Base-by-base conservation (phyloP, 352 stramenopile species). In the Aphanomyces invadans region DNA sequence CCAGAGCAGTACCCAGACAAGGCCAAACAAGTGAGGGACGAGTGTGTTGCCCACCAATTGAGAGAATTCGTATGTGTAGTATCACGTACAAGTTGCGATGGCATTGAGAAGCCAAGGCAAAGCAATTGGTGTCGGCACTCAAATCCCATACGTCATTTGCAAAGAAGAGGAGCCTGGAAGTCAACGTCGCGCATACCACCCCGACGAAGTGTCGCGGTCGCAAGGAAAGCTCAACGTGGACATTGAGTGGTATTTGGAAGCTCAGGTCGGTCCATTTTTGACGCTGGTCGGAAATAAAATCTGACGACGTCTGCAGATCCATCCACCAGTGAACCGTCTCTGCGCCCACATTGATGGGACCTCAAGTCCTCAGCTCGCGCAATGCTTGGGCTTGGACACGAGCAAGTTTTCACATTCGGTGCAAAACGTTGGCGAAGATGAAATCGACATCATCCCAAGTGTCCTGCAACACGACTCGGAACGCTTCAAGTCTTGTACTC, bases 271-370 rank as follows among this genome's bases (percentile, higher is more conserved):
- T 36, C 3, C 45, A 59, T 38, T 3, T 56, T n/a, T n/a, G n/a
- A n/a, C n/a, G n/a, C n/a, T n/a, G n/a, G n/a, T n/a, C n/a, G n/a
- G n/a, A n/a, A n/a, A n/a, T n/a, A n/a, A n/a, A n/a, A n/a, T n/a
- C n/a, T n/a, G n/a, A n/a, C n/a, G n/a, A n/a, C n/a, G n/a, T n/a
- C n/a, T 95, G 67, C 90, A 98, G 80, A 98, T 99, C 71, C 86
- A 99, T 31, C 97, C 97, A 11, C 96, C 97, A 2, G 95, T 99
- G 29, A 95, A 96, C 68, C 97, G 97, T 74, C 77, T 99, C 65
- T 99, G 96, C 62, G 97, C 98, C 65, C 97, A 98, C 52, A 99
- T 99, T 73, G 96, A 99, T 76, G 97, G 95, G 68, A 98, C 92
- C 2, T 97, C 90, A 29, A 90, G 88, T 26, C 83, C 88, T 10